A percentile compares a stretch with the other conserved stretches of the same genome.
These are phyloP conservation scores for Haplosporangium gracile DNA, from an alignment of 192 early-diverging fungal genomes.

Conservation along the genomic window DNA sequence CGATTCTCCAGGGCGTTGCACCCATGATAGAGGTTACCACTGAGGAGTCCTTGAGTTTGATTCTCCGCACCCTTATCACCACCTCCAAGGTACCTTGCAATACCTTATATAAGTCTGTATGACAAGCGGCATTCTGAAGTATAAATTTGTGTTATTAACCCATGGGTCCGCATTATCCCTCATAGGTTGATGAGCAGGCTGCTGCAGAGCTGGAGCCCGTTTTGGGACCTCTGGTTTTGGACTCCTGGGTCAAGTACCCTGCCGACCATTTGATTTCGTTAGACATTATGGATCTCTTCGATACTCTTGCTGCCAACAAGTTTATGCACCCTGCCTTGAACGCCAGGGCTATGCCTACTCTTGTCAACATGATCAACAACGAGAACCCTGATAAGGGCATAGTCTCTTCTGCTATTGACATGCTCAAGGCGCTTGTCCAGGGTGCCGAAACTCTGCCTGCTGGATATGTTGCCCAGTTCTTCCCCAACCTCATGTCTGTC, in stretches of 20 bases:
- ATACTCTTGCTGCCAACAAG: conserved; percentile 78
- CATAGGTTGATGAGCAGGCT: conserved; percentile 76
- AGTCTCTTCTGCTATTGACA: conserved; percentile 75
- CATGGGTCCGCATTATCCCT: not conserved
- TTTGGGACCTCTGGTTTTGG: conserved; percentile 78
- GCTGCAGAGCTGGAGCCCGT: conserved; percentile 80
- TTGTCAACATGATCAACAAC: conserved; percentile 57
- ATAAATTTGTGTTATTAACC: not conserved
- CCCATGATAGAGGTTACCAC: conserved; percentile 68
- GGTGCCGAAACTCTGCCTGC: conserved; percentile 80
- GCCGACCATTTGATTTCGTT: conserved; percentile 83
- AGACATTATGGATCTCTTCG: conserved; percentile 84
- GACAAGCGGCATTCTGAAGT: not conserved
- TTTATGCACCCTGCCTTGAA: conserved; percentile 75
- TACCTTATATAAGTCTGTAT: not conserved
- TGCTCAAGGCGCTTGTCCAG: conserved; percentile 79
- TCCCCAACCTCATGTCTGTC: conserved; percentile 84
- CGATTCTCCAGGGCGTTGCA: conserved; percentile 72
- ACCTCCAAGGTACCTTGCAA: conserved; percentile 67
- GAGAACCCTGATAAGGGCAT: conserved; percentile 48
- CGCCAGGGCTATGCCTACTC: conserved; percentile 78
- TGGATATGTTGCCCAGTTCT: conserved; percentile 80
- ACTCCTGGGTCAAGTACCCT: conserved; percentile 85
- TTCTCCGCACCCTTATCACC: conserved; percentile 75
- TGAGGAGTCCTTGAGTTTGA: conserved; percentile 75